phyloP scores from a whole-genome alignment of 345 rosid genomes.

The Punica granatum region DNA sequence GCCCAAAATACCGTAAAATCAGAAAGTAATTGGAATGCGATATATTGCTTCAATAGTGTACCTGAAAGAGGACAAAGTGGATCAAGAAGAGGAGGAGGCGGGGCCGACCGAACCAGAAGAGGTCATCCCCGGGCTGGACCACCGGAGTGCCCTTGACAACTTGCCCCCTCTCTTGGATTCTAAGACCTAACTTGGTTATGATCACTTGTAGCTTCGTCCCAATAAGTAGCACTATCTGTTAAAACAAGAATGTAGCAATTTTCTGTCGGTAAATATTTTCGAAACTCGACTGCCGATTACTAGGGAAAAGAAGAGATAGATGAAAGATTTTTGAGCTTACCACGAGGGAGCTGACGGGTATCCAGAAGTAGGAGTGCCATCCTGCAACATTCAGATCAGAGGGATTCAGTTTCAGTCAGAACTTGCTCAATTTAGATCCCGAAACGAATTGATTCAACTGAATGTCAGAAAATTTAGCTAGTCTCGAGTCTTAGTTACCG shows the following conservation, averaged over 20 bases:
- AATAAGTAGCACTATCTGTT: slow-evolving; percentile 56
- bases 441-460: too few relatives aligned
- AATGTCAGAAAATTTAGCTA: neutral
- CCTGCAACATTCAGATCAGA: slow-evolving; percentile 31
- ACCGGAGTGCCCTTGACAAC: slow-evolving; percentile 93
- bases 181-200: slow-evolving; percentile 75
- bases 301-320: too few relatives aligned
- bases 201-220: slow-evolving; percentile 89
- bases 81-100: slow-evolving; percentile 79
- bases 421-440: neutral
- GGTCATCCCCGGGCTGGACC: slow-evolving; percentile 84
- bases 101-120: slow-evolving; percentile 95
- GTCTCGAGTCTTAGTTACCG: slow-evolving; percentile 30
- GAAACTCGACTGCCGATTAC: too few relatives aligned
- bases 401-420: neutral
- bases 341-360: slow-evolving; percentile 71
- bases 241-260: neutral
- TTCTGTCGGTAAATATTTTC: too few relatives aligned
- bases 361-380: slow-evolving; percentile 61
- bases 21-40: neutral
- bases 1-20: too few relatives aligned
- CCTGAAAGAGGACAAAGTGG: slow-evolving; percentile 88
- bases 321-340: slow-evolving; percentile 65
- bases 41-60: slow-evolving; percentile 11
- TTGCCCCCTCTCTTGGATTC: slow-evolving; percentile 79